A percentile compares a stretch with the other conserved stretches of the same genome.
These are phyloP conservation scores for Mortierella sp. DNA, from an alignment of 371 early-diverging fungal species.

Conservation along the genomic window DNA sequence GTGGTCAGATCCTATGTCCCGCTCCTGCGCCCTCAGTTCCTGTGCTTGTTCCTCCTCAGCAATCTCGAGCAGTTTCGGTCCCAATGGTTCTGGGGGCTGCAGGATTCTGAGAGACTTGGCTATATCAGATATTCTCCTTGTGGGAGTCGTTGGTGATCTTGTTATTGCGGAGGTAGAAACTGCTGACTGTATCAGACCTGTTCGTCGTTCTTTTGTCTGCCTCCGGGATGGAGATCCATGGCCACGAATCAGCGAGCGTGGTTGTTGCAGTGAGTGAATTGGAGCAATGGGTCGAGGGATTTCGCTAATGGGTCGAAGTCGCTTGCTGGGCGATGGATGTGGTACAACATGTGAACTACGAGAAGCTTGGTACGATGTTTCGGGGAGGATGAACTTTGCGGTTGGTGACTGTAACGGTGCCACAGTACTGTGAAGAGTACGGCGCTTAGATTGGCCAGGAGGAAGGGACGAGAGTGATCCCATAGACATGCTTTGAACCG, in stretches of 20 bases:
- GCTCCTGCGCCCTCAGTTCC: neutral
- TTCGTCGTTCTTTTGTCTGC: neutral
- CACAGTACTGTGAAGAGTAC: no score
- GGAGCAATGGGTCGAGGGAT: constrained; percentile 6
- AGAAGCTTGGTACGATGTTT: neutral
- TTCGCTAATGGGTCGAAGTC: constrained; percentile 27
- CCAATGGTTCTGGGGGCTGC: constrained; percentile 15
- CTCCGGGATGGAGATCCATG: neutral
- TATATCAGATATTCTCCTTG: neutral
- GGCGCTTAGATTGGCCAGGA: neutral
- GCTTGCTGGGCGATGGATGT: constrained; percentile 14
- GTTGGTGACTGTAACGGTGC: neutral
- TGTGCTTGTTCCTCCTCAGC: constrained; percentile 1
- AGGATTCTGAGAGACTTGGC: neutral
- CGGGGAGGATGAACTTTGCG: neutral
- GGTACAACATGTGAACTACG: neutral
- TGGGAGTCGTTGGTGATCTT: neutral
- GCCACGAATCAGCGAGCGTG: constrained; percentile 3
- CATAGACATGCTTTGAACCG: neutral
- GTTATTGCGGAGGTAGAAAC: neutral
- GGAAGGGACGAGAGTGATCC: neutral
- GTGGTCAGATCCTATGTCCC: neutral
- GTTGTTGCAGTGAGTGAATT: neutral
- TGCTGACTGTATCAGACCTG: neutral
- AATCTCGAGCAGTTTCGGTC: constrained; percentile 14